Evolutionary conservation across 2,329 filamentous ascomycete species (phyloP).

Genomic region (Clonostachys solani): DNA sequence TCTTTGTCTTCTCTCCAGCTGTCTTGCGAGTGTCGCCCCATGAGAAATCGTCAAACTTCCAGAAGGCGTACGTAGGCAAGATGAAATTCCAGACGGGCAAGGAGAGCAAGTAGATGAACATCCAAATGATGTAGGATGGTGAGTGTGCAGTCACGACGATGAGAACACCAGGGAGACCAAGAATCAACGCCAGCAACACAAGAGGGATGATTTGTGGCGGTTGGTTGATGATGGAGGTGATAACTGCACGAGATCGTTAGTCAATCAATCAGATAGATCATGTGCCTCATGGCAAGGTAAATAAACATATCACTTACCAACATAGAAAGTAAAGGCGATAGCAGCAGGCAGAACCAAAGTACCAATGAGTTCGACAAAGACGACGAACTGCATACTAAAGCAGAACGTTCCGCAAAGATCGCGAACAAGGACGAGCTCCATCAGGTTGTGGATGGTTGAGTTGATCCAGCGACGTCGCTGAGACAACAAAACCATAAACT

Average conservation of each 20-base stretch:
- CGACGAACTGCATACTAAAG: conserved; percentile 99
- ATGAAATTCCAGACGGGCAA: conserved; percentile 98
- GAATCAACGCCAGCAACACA: conserved; percentile 81
- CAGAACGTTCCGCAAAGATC: conserved; percentile 98
- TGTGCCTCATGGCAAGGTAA: neutral
- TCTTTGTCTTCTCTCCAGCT: conserved; percentile 82
- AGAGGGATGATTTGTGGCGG: conserved; percentile 86
- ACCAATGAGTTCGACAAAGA: conserved; percentile 91
- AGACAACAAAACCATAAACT: conserved; percentile 87
- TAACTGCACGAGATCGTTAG: conserved; percentile 45
- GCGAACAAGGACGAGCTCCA: conserved; percentile 92
- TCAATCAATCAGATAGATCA: neutral
- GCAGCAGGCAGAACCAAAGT: conserved; percentile 93
- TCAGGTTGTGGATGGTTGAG: conserved; percentile 96
- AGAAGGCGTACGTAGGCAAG: conserved; percentile 89
- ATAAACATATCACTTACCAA: conserved; percentile 59
- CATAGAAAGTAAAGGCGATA: conserved; percentile 95
- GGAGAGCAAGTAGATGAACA: conserved; percentile 91
- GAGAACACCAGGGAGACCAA: conserved; percentile 87
- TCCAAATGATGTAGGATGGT: conserved; percentile 90
- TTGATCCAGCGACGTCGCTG: conserved; percentile 99
- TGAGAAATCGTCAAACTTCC: conserved; percentile 99
- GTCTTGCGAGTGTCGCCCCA: conserved; percentile 99
- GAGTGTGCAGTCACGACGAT: conserved; percentile 93
- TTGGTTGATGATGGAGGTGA: conserved; percentile 75